Conservation (phyloP, 768 basidiomycete genomes). For the Sistotremastrum niveocremeum region DNA sequence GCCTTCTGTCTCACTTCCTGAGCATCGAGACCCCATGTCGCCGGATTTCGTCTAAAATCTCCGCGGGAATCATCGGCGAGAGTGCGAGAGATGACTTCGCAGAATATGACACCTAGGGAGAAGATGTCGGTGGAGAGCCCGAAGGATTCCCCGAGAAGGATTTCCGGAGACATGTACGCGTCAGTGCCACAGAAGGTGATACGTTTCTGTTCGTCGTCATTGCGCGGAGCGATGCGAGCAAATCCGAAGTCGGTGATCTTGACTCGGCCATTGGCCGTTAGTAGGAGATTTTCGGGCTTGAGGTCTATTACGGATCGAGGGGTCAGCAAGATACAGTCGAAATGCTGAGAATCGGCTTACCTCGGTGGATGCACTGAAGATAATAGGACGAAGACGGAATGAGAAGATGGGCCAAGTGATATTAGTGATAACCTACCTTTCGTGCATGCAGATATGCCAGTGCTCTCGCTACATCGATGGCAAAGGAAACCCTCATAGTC, state of each 20-base stretch:
- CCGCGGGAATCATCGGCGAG: conserved; percentile 61
- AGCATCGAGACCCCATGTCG: conserved; percentile 63
- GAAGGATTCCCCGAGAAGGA: conserved; percentile 82
- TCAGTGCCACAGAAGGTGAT: conserved; percentile 84
- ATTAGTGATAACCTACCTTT: conserved; percentile 24
- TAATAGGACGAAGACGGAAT: background rate
- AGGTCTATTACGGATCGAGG: conserved; percentile 51
- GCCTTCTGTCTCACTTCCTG: conserved; percentile 59
- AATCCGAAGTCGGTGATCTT: conserved; percentile 99
- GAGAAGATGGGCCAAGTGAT: background rate
- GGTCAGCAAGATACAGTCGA: background rate
- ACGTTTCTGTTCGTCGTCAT: conserved; percentile 77
- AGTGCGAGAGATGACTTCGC: conserved; percentile 73
- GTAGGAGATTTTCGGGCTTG: conserved; percentile 95
- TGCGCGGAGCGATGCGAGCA: conserved; percentile 84
- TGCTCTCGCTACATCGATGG: conserved; percentile 86
- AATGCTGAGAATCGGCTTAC: background rate
- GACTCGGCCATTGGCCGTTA: conserved; percentile 84
- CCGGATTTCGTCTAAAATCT: conserved; percentile 64
- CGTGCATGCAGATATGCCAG: conserved; percentile 96
- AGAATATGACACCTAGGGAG: conserved; percentile 85
- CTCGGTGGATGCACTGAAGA: conserved; percentile 48
- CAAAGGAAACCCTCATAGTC: conserved; percentile 88
- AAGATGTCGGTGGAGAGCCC: conserved; percentile 91
- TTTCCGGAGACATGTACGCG: conserved; percentile 96